Conservation (phyloP, 1,284 basidiomycete species). For the Pascua guehoae region DNA sequence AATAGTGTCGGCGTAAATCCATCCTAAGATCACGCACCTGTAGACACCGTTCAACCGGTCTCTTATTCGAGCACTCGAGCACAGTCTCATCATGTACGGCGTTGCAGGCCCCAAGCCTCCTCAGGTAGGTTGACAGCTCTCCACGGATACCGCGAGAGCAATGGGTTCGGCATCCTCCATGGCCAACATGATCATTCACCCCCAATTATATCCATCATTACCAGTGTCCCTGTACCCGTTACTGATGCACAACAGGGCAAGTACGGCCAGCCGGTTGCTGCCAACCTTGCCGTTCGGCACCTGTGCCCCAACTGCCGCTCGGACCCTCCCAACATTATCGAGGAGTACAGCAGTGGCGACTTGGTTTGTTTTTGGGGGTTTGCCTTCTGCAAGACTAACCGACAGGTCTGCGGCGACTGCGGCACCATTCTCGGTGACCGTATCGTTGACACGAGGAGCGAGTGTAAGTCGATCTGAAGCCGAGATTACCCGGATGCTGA, state of each 20-base stretch:
- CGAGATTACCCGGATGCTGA: no score
- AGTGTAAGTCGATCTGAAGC: conserved; percentile 59
- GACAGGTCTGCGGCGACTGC: conserved; percentile 74
- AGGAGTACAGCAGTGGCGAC: conserved; percentile 97
- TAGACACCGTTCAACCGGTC: conserved; percentile 2
- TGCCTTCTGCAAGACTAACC: background rate
- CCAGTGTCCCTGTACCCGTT: background rate
- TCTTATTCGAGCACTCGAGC: background rate
- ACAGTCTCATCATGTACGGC: conserved; percentile 19
- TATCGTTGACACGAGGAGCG: conserved; percentile 95
- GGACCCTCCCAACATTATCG: conserved; percentile 87
- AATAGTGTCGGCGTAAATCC: background rate
- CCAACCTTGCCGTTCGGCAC: conserved; percentile 76
- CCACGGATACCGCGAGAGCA: background rate
- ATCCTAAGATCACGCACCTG: background rate
- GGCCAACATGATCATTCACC: no score
- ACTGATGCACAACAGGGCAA: conserved; percentile 25
- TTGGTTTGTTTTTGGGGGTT: conserved; percentile 57
- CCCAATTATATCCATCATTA: no score
- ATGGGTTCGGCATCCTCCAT: background rate
- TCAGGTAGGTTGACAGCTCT: conserved; percentile 22
- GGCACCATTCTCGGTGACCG: conserved; percentile 93
- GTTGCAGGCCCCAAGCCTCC: conserved; percentile 36
- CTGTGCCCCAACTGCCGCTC: conserved; percentile 93
- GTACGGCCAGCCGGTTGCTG: conserved; percentile 56